These are phyloP conservation scores for Hibiscus trionum DNA, from an alignment of 345 rosid genomes.

Conservation along the genomic window DNA sequence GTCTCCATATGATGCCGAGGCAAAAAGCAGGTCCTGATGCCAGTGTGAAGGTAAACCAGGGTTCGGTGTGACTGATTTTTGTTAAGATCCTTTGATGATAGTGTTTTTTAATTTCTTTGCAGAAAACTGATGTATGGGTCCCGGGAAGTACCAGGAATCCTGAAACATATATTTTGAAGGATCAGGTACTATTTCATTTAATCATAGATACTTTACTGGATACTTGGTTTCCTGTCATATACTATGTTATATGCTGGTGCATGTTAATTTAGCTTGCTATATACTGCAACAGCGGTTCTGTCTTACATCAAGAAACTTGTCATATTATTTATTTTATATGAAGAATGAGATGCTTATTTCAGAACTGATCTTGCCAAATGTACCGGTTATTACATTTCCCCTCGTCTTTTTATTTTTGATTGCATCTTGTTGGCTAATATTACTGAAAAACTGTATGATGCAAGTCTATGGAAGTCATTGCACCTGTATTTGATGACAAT, in stretches of 20 bases:
- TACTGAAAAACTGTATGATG: too few relatives aligned
- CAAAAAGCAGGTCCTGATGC: slow-evolving; percentile 47
- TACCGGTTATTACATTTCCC: neutral
- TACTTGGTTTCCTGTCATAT: neutral
- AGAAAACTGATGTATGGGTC: slow-evolving; percentile 64
- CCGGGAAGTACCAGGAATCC: slow-evolving; percentile 77
- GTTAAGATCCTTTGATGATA: slow-evolving; percentile 1
- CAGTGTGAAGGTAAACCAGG: slow-evolving; percentile 36
- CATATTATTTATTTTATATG: neutral
- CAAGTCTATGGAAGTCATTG: neutral
- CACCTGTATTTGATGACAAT: neutral
- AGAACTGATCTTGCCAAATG: neutral
- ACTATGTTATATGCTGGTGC: neutral
- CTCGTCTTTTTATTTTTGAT: neutral
- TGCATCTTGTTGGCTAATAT: neutral
- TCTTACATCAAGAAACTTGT: neutral
- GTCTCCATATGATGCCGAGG: slow-evolving; percentile 96
- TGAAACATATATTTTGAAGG: slow-evolving; percentile 72
- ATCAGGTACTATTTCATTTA: slow-evolving; percentile 55
- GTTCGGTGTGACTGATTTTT: neutral
- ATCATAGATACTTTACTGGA: neutral
- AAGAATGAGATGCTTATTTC: neutral
- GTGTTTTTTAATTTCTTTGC: slow-evolving; percentile 14
- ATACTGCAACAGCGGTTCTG: neutral
- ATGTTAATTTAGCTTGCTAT: neutral